Percentiles rank a stretch among this genome's conserved stretches.
Conservation (phyloP, 2,329 filamentous ascomycete species). For the Zymoseptoria pseudotritici region DNA sequence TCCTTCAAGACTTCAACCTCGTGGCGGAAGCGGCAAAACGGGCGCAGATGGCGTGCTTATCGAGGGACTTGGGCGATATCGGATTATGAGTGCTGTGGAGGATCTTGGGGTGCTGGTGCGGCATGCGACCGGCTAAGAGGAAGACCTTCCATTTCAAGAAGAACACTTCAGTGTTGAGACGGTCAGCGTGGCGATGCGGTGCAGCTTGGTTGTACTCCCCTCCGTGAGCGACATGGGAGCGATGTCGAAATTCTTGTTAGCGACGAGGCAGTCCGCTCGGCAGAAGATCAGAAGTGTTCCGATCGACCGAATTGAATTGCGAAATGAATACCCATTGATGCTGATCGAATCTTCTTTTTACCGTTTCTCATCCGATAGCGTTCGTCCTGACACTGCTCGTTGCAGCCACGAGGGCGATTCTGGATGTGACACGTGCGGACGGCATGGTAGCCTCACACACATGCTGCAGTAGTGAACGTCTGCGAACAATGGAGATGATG, state of each 20-base stretch:
- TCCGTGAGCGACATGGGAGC: neutral
- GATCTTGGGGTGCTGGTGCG: neutral
- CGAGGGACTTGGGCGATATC: slow-evolving; percentile 75
- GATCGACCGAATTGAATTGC: neutral
- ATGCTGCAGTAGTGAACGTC: neutral
- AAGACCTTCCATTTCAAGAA: neutral
- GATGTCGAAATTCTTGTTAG: neutral
- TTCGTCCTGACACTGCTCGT: neutral
- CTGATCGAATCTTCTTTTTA: neutral
- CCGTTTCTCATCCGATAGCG: neutral
- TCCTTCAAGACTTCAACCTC: slow-evolving; percentile 74
- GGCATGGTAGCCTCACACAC: neutral
- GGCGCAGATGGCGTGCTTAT: slow-evolving; percentile 81
- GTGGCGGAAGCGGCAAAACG: slow-evolving; percentile 89
- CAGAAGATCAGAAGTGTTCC: neutral
- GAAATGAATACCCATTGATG: neutral
- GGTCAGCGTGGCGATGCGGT: neutral
- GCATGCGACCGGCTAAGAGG: neutral
- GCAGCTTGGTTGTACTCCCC: neutral
- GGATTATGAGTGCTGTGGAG: slow-evolving; percentile 30
- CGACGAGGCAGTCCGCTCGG: neutral
- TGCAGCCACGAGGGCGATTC: neutral
- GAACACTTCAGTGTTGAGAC: neutral
- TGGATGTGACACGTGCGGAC: neutral
- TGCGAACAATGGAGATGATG: neutral